Conservation (phyloP, 345 rosid genomes). For the Zanthoxylum bungeanum region DNA sequence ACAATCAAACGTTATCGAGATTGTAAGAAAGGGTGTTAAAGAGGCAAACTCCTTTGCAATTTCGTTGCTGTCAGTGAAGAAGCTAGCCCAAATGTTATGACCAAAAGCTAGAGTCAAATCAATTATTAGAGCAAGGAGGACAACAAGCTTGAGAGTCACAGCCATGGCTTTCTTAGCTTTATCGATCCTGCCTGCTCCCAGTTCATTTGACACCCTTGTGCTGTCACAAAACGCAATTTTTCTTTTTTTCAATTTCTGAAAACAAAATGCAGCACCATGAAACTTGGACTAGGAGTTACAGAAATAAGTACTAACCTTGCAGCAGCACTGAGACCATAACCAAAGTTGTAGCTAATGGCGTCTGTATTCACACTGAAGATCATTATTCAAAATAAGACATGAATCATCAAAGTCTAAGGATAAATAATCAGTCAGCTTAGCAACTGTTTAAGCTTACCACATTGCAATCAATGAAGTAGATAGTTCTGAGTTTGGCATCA, state of each 20-base stretch:
- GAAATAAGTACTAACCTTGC: conserved; percentile 58
- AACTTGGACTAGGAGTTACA: not conserved
- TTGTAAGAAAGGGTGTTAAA: conserved; percentile 53
- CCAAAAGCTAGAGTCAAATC: conserved; percentile 44
- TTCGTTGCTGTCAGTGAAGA: conserved; percentile 42
- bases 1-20: conserved; percentile 54
- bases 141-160: conserved; percentile 46
- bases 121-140: conserved; percentile 44
- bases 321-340: conserved; percentile 75
- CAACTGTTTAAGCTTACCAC: conserved; percentile 34
- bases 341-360: conserved; percentile 56
- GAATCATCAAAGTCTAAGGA: not conserved
- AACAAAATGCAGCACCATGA: not conserved
- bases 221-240: conserved; percentile 24
- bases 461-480: conserved; percentile 68
- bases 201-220: conserved; percentile 79
- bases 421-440: not conserved
- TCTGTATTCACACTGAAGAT: conserved; percentile 55
- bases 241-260: not conserved
- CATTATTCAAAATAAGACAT: not conserved
- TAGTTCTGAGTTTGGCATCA: conserved; percentile 55
- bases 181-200: conserved; percentile 56
- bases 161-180: conserved; percentile 51
- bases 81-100: conserved; percentile 57
- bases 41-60: conserved; percentile 46